Evolutionary conservation across 179 eudicot species (phyloP).

Genomic region (Dionaea muscipula): DNA sequence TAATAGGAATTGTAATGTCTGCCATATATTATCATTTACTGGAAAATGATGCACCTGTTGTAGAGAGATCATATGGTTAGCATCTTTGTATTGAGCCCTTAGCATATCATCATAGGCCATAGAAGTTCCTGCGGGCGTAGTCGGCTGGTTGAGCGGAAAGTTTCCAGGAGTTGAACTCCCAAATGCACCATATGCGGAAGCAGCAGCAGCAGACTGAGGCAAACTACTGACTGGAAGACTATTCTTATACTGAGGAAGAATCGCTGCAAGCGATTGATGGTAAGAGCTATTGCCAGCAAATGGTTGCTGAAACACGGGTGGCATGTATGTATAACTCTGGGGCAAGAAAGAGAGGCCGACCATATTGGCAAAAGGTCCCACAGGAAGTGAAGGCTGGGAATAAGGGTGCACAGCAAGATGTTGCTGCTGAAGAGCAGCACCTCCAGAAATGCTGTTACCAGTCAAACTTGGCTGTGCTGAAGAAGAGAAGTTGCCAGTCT

Average conservation of each 20-base stretch:
- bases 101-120: slow-evolving; percentile 59
- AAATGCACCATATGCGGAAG: slow-evolving; percentile 78
- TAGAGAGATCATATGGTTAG: slow-evolving; percentile 59
- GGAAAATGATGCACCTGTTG: slow-evolving; percentile 45
- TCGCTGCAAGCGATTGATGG: slow-evolving; percentile 66
- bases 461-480: slow-evolving; percentile 52
- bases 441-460: slow-evolving; percentile 48
- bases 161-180: slow-evolving; percentile 71
- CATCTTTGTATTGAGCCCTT: slow-evolving; percentile 73
- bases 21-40: neutral
- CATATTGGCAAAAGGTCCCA: slow-evolving; percentile 78
- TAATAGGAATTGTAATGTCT: neutral
- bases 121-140: slow-evolving; percentile 54
- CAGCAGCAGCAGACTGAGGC: slow-evolving; percentile 66
- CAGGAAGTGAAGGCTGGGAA: slow-evolving; percentile 52
- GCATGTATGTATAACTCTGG: slow-evolving; percentile 71
- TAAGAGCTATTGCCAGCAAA: slow-evolving; percentile 59
- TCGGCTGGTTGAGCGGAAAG: slow-evolving; percentile 50
- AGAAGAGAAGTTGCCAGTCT: slow-evolving; percentile 46
- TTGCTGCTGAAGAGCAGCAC: slow-evolving; percentile 40
- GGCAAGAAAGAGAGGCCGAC: slow-evolving; percentile 67
- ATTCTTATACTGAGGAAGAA: slow-evolving; percentile 72
- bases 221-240: slow-evolving; percentile 58
- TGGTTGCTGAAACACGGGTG: slow-evolving; percentile 74
- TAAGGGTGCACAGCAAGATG: slow-evolving; percentile 68